These are phyloP conservation scores for Pestalotiopsis fici DNA, from an alignment of 2,329 filamentous ascomycete species.

Conservation along the genomic window DNA sequence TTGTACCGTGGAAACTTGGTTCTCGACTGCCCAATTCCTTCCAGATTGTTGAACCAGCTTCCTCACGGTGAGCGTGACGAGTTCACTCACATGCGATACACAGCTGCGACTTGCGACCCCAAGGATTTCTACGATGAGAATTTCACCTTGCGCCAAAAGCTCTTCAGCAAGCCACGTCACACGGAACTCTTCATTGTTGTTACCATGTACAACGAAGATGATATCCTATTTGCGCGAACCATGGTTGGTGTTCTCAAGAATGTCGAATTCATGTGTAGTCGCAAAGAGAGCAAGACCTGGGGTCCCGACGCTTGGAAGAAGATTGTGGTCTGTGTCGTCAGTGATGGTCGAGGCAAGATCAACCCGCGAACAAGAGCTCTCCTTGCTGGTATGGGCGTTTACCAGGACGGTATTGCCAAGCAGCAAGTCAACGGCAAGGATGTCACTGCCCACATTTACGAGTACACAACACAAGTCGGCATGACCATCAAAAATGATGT, in stretches of 20 bases:
- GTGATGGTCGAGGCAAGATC: conserved; percentile 89
- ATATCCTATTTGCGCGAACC: conserved; percentile 92
- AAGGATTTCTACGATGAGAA: conserved; percentile 88
- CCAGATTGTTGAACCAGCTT: conserved; percentile 81
- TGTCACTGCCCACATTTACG: conserved; percentile 97
- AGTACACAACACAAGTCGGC: conserved; percentile 86
- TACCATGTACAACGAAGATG: conserved; percentile 99
- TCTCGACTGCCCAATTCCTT: conserved; percentile 93
- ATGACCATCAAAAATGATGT: conserved; percentile 88
- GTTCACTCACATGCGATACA: conserved; percentile 94
- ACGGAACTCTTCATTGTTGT: conserved; percentile 95
- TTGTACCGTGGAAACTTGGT: conserved; percentile 96
- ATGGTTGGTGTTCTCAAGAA: conserved; percentile 99
- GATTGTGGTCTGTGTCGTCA: conserved; percentile 96
- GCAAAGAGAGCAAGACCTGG: conserved; percentile 92
- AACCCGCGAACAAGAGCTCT: conserved; percentile 88
- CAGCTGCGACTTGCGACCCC: conserved; percentile 95
- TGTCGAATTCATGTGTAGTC: conserved; percentile 92
- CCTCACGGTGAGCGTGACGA: conserved; percentile 92
- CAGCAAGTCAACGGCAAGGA: conserved; percentile 96
- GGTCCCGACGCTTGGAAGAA: conserved; percentile 98
- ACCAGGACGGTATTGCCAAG: conserved; percentile 98
- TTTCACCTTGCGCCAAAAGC: conserved; percentile 90
- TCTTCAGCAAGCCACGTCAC: conserved; percentile 80
- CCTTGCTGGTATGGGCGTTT: conserved; percentile 90